phyloP scores from a whole-genome alignment of 2,329 filamentous ascomycete genomes.

The Aspergillus neotritici region DNA sequence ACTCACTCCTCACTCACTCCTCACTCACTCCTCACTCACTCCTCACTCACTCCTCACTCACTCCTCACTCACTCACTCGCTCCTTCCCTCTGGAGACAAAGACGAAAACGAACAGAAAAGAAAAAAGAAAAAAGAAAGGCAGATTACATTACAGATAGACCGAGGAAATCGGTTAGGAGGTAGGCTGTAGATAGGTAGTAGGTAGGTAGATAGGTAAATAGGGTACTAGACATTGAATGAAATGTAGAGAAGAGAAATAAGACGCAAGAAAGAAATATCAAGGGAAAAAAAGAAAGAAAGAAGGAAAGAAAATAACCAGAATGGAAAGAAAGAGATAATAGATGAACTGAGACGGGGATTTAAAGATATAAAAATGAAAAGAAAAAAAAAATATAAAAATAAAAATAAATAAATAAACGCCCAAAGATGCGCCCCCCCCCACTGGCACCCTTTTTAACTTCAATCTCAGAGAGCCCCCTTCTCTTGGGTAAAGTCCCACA shows the following conservation, averaged over 20 bases:
- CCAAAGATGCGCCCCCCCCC: no score
- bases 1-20: no score
- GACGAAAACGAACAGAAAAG: not conserved
- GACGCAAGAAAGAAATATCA: not conserved
- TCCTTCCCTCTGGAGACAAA: no score
- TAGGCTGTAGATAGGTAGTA: no score
- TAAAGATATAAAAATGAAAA: not conserved
- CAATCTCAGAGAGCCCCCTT: constrained; percentile 36
- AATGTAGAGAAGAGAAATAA: constrained; percentile 1
- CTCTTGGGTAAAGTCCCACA: constrained; percentile 76
- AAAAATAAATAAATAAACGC: not conserved
- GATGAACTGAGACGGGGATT: no score
- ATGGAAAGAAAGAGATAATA: not conserved
- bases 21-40: no score
- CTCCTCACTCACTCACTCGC: not conserved
- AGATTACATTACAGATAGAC: not conserved
- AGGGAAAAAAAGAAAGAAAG: constrained; percentile 4
- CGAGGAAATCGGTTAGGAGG: no score
- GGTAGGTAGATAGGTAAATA: not conserved
- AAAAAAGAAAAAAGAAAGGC: not conserved
- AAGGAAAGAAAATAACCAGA: not conserved
- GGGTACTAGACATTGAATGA: not conserved
- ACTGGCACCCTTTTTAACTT: no score
- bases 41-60: no score
- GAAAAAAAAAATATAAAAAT: not conserved